Conservation (phyloP, 139 green algal genomes). For the Chlorella sp. region DNA sequence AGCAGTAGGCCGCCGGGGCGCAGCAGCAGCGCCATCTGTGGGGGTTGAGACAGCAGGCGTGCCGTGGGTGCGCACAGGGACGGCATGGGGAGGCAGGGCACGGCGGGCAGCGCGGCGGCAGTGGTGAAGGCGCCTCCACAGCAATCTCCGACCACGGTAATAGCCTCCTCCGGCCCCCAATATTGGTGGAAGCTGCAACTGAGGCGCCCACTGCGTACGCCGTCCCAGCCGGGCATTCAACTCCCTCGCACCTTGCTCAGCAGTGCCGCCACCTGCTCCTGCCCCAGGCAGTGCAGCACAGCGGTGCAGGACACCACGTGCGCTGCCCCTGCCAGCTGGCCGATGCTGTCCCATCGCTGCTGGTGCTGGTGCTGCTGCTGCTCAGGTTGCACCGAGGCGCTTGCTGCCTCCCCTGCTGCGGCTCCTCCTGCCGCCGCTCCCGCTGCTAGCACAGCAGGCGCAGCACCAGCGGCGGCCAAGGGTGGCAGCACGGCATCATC, state of each 20-base stretch:
- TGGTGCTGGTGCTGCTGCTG: not conserved
- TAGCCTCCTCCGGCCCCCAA: too few species aligned
- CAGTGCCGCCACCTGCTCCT: not conserved
- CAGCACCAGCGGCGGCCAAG: not conserved
- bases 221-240: not conserved
- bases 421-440: not conserved
- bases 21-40: conserved; percentile 4
- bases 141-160: too few species aligned
- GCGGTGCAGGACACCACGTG: not conserved
- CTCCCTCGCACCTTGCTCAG: not conserved
- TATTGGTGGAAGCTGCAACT: too few species aligned
- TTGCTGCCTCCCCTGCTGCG: not conserved
- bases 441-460: not conserved
- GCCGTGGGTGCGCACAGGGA: not conserved
- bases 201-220: too few species aligned
- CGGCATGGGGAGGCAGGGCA: not conserved
- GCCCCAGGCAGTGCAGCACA: not conserved
- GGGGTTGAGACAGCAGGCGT: not conserved
- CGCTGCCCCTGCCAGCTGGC: not conserved
- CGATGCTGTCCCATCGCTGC: conserved; percentile 1
- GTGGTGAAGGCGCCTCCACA: not conserved
- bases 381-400: not conserved
- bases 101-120: not conserved
- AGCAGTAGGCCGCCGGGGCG: conserved; percentile 6
- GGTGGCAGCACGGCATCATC: not conserved